Conservation (phyloP, 2,329 filamentous ascomycete genomes). For the Helotiales sp. region DNA sequence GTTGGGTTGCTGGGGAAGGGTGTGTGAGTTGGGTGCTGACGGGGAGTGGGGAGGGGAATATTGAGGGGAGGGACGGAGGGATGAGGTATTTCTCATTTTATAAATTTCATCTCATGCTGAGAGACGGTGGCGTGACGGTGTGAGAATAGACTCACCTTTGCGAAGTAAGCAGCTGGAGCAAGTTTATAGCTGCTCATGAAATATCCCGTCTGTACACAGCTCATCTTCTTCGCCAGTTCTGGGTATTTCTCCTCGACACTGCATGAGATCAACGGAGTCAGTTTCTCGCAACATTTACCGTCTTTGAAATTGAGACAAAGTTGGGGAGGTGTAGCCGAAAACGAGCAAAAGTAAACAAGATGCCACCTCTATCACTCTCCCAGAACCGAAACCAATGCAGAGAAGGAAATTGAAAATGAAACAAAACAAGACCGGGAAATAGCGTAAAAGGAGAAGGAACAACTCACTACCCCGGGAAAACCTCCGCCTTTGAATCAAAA, state of each 20-base stretch:
- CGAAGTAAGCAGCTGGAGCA: slow-evolving; percentile 52
- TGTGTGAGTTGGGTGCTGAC: neutral
- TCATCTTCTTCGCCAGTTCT: slow-evolving; percentile 54
- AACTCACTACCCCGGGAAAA: slow-evolving; percentile 35
- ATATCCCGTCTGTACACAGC: slow-evolving; percentile 45
- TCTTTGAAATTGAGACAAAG: too few relatives aligned
- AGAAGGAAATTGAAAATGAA: neutral
- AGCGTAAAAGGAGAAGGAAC: neutral
- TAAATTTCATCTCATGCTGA: too few relatives aligned
- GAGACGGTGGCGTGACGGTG: too few relatives aligned
- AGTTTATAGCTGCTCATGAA: slow-evolving; percentile 52
- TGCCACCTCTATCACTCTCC: too few relatives aligned
- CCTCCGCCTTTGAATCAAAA: slow-evolving; percentile 58
- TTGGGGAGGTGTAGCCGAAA: too few relatives aligned
- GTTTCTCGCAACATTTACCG: too few relatives aligned
- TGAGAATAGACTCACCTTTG: slow-evolving; percentile 50
- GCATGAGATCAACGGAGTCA: slow-evolving; percentile 46
- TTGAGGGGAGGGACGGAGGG: too few relatives aligned
- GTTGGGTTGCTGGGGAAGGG: slow-evolving; percentile 45
- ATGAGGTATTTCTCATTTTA: too few relatives aligned
- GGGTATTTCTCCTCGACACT: slow-evolving; percentile 49
- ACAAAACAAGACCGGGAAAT: too few relatives aligned
- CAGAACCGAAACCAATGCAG: too few relatives aligned
- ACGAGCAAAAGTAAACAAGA: too few relatives aligned
- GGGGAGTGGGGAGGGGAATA: neutral